Percentiles rank a stretch among this genome's conserved stretches.
Conservation (phyloP, 140 eudicot species). For the Senecio squalidus region DNA sequence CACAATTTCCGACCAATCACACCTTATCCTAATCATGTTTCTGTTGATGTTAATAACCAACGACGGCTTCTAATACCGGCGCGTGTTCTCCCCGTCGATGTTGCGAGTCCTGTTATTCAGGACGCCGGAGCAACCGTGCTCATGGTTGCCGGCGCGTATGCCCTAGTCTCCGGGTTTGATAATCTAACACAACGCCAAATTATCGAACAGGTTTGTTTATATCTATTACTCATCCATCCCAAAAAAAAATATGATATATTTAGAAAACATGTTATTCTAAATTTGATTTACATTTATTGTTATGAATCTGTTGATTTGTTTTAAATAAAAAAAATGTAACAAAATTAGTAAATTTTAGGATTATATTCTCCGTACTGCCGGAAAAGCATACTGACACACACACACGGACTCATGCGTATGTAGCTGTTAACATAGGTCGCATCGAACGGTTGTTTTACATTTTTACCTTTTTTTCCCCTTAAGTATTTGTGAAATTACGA, state of each 20-base stretch:
- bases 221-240: not conserved
- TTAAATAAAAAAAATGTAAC: too few species aligned
- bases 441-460: too few species aligned
- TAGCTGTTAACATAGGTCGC: too few species aligned
- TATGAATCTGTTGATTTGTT: too few species aligned
- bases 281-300: not conserved
- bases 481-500: too few species aligned
- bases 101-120: conserved; percentile 31
- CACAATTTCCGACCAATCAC: not conserved
- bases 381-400: too few species aligned
- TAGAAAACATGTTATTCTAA: too few species aligned
- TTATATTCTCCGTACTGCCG: too few species aligned
- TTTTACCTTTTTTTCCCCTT: too few species aligned
- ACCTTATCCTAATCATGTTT: not conserved
- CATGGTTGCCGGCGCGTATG: conserved; percentile 61
- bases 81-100: conserved; percentile 22
- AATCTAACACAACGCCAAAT: conserved; percentile 49
- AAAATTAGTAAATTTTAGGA: too few species aligned
- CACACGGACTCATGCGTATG: too few species aligned
- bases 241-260: too few species aligned
- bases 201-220: conserved; percentile 61
- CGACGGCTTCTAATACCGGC: conserved; percentile 18
- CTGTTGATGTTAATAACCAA: conserved; percentile 1
- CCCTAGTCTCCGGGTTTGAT: conserved; percentile 70
- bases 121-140: conserved; percentile 66